A percentile compares a stretch with the other conserved stretches of the same genome.
Conservation (phyloP, 73 alveolate species). For the Stentor roeselii region DNA sequence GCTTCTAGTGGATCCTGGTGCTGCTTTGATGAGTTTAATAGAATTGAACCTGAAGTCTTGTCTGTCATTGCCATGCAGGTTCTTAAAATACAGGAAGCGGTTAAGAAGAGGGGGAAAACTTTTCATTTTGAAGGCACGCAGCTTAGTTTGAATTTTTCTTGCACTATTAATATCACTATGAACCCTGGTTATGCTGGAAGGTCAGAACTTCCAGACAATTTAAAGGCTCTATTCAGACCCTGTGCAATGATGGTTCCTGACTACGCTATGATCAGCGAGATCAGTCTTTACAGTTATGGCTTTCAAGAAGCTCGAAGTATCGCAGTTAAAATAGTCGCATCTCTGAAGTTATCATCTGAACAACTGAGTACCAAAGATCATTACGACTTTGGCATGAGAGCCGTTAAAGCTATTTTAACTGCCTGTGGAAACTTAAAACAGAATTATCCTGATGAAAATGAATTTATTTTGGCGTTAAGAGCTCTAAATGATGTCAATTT, state of each 20-base stretch:
- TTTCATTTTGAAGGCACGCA: constrained; percentile 96
- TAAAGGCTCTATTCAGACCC: constrained; percentile 82
- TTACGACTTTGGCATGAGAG: constrained; percentile 99
- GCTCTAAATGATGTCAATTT: constrained; percentile 95
- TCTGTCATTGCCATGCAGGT: constrained; percentile 99
- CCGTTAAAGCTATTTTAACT: constrained; percentile 95
- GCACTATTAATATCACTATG: constrained; percentile 99
- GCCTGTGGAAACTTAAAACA: constrained; percentile 98
- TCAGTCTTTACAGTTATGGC: constrained; percentile 89
- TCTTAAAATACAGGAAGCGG: constrained; percentile 83
- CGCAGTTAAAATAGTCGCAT: constrained; percentile 97
- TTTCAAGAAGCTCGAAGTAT: constrained; percentile 94
- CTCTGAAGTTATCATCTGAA: constrained; percentile 95
- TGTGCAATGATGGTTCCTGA: constrained; percentile 99
- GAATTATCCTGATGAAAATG: constrained; percentile 76
- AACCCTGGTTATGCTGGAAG: constrained; percentile 99
- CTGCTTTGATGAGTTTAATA: constrained; percentile 99
- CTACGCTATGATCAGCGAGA: constrained; percentile 96
- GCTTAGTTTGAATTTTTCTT: constrained; percentile 77
- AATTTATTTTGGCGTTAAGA: constrained; percentile 85
- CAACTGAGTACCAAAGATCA: constrained; percentile 89
- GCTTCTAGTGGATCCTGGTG: constrained; percentile 99
- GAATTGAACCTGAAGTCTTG: constrained; percentile 99
- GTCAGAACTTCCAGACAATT: constrained; percentile 98
- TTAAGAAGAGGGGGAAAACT: constrained; percentile 62